Base-by-base conservation (phyloP, 2,329 filamentous ascomycete species). In the Geosmithia putterillii region DNA sequence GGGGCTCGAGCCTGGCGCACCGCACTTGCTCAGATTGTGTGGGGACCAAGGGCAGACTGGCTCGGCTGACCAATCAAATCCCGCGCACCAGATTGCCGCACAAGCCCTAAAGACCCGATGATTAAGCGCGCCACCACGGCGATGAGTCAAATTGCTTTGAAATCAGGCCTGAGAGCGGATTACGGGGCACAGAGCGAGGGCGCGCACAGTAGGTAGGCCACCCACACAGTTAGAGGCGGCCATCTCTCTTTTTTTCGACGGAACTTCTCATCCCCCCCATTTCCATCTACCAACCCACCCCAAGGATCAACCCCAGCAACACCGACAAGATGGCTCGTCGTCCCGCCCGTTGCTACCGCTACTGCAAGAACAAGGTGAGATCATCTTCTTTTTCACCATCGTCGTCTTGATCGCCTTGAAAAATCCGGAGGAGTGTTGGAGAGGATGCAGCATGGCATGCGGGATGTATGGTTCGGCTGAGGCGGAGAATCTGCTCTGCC, bases 291-390 rank as follows among this genome's bases (percentile, higher is more conserved):
- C 60, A 60, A 53, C 59, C 56, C 60, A 64, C 52, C 52, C n/a
- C 52, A 52, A 48, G 45, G 48, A 50, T 57, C 54, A 57, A 39
- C 39, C n/a, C 37, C 42, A 55, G 56, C 62, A 72, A 78, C 71
- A 43, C 76, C 72, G 79, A 82, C 83, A 89, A 83, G 78, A 98
- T 98, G 92, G 92, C 92, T 67, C 88, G 92, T 74, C 88, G 92
- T 85, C 92, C 92, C 67, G 92, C 92, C 66, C 86, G 92, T 79
- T 98, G 92, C 79, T 98, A 95, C 82, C 84, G 92, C 67, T 98
- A 98, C 86, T 98, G 92, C 89, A 98, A 98, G 87, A 98, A 96
- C 84, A 95, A 95, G 88, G 88, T 94, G 68, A 73, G 83, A n/a
- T n/a, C n/a, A n/a, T n/a, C n/a, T 71, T 51, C 19, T 41, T 43